Conservation (phyloP, 1,284 basidiomycete genomes). For the Rhodotorula sp. region DNA sequence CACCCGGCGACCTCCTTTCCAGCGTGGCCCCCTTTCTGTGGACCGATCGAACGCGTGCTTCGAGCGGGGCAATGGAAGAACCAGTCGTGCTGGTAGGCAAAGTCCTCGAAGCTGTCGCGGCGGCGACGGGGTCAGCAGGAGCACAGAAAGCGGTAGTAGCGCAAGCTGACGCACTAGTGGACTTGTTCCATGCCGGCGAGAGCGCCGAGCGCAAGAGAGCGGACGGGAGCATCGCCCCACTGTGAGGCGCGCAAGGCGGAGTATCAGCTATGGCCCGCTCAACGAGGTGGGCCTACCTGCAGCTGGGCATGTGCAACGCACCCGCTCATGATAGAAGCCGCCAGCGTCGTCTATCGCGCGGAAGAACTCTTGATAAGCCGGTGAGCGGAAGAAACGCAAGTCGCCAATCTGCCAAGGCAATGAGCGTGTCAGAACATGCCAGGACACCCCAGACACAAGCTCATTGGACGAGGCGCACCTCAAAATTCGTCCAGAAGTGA, state of each 20-base stretch:
- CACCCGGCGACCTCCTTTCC: conserved; percentile 17
- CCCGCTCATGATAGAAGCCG: conserved; percentile 46
- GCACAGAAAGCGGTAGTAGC: not conserved
- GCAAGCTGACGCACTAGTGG: conserved; percentile 37
- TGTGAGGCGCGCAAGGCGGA: no score
- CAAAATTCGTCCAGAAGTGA: conserved; percentile 52
- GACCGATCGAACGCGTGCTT: not conserved
- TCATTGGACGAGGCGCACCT: conserved; percentile 4
- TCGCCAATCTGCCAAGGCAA: conserved; percentile 47
- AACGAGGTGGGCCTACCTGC: not conserved
- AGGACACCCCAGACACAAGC: no score
- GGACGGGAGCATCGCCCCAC: conserved; percentile 54
- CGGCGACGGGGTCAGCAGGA: not conserved
- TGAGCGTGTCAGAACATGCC: not conserved
- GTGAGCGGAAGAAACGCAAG: conserved; percentile 49
- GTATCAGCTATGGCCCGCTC: not conserved
- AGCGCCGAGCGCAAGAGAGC: conserved; percentile 48
- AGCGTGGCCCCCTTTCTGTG: not conserved
- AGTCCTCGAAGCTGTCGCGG: conserved; percentile 41
- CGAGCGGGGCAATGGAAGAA: conserved; percentile 41
- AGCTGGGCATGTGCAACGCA: conserved; percentile 8
- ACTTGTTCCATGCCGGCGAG: conserved; percentile 35
- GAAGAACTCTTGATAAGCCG: conserved; percentile 51
- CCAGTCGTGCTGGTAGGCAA: conserved; percentile 45
- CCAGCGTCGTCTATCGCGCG: conserved; percentile 50